Base-by-base conservation (phyloP, 1,284 basidiomycete genomes). In the Wolfiporia cocos region DNA sequence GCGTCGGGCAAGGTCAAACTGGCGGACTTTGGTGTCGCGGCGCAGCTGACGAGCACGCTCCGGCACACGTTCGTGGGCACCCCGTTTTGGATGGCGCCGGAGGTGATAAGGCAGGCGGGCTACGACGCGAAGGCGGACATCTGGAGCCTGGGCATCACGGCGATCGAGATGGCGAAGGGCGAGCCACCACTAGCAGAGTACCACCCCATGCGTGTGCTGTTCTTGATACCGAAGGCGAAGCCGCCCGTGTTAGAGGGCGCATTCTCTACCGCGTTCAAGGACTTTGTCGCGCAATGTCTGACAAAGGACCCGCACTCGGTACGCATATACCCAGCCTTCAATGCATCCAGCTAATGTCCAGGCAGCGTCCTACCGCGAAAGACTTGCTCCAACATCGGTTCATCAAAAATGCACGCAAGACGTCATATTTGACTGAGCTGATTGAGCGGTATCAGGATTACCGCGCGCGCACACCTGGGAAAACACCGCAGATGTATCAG, bases 81-180 rank as follows among this genome's bases (percentile, higher is more conserved):
- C 4, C 93, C 93, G 1, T 97, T 93, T 60, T 97, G 93, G 93
- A 95, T 95, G 92, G 92, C 93, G 2, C 92, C 93, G 5, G 93
- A 96, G 61, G 92, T 96, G 34, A 99, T 99, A 56, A 81, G 91
- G 22, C 96, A 99, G 66, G 88, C 93, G 5, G 94, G 94, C 1
- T 99, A 99, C 65, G 94, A 98, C 58, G 78, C 85, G 2, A 92
- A 93, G 61, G 95, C 94, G 5, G 94, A 98, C 62, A 86, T 98
- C 67, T 98, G 94, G 94, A 93, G 89, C 56, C 69, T 98, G 36
- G 94, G 95, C 12, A 96, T 98, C 57, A 97, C 95, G 0, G 89
- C 92, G 37, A 96, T 93, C 43, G 94, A 98, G 67, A 86, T 97
- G 81, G 89, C 91, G 1, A 91, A 88, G 53, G 94, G 94, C 33